Evolutionary conservation across 2,329 filamentous ascomycete species (phyloP), one percentile per base, ranked within the genome.

Genomic region (Diaporthe citri): DNA sequence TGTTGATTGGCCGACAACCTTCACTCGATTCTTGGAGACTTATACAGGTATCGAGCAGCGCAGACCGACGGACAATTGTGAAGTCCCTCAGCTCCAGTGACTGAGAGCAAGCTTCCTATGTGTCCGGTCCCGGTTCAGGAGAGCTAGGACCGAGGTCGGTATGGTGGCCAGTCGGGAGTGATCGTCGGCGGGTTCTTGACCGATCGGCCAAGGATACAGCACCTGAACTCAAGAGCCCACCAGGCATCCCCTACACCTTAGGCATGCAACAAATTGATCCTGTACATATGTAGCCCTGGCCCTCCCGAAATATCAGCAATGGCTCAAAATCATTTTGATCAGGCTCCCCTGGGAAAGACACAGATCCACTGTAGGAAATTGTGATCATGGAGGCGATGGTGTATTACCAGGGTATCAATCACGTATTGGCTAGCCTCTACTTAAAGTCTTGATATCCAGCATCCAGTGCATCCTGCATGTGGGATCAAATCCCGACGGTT

Each of bases 381-480:
- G 60, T 51, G 43, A 36, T 39, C 62, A 25, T 36, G 7, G 4
- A 6, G 17, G 62, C 62, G 43, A 66, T 66, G 62, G 43, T 66
- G 43, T 66, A 48, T 48, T 66, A 48, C 20, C 60, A 48, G 60
- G 60, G 60, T 66, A 28, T 28, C 28, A 36, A 48, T 66, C 62
- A 66, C 60, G 20, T 66, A n/a, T 66, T 51, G 12, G 5, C 43
- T 51, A 51, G 43, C 62, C 28, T 66, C 62, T 48, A 1, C 60
- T 20, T 36, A 20, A 4, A 51, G 10, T 51, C 20, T 22, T 10
- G 20, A 66, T 51, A 66, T 36, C 12, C 43, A 48, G 15, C 39
- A 51, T 36, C 28, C 31, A 36, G 17, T 7, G n/a, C 39, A 51
- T 36, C 28, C 31, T 51, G 9, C 22, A 15, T 10, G 31, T 17